A percentile compares a stretch with the other conserved stretches of the same genome.
phyloP scores from a whole-genome alignment of 164 flowering plant species.

The Piper betle region DNA sequence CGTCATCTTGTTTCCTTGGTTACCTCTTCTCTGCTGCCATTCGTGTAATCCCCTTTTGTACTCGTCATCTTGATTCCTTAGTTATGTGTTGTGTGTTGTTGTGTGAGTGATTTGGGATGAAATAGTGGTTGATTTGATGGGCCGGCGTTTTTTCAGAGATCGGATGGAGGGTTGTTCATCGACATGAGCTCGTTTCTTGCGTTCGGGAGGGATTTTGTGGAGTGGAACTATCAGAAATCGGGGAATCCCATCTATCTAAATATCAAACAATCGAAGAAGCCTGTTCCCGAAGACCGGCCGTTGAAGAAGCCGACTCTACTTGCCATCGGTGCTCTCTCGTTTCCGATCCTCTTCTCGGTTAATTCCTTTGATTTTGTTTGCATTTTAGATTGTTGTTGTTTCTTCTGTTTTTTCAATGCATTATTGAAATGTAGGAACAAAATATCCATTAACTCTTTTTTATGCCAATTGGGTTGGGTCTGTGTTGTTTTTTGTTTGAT shows the following conservation, averaged over 20 bases:
- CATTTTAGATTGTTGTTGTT: not conserved
- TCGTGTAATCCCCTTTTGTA: too few species aligned
- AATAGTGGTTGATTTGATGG: not conserved
- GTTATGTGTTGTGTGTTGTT: too few species aligned
- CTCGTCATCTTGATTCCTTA: not conserved
- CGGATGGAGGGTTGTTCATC: slow-evolving; percentile 78
- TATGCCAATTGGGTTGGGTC: too few species aligned
- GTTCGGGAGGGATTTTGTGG: slow-evolving; percentile 66
- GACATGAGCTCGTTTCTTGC: slow-evolving; percentile 91
- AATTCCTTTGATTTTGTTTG: not conserved
- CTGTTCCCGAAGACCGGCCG: slow-evolving; percentile 78
- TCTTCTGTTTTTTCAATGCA: too few species aligned
- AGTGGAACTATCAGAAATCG: slow-evolving; percentile 82
- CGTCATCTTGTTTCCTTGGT: not conserved
- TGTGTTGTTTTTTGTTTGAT: too few species aligned
- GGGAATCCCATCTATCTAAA: slow-evolving; percentile 84
- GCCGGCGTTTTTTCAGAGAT: slow-evolving; percentile 35
- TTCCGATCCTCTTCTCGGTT: not conserved
- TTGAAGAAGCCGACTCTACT: slow-evolving; percentile 80
- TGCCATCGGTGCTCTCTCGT: slow-evolving; percentile 62
- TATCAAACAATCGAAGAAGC: slow-evolving; percentile 57
- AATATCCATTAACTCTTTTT: too few species aligned
- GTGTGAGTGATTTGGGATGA: not conserved
- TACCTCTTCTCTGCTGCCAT: not conserved
- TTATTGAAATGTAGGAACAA: too few species aligned